Conservation (phyloP, 257 asterid species). For the Coffea canephora region DNA sequence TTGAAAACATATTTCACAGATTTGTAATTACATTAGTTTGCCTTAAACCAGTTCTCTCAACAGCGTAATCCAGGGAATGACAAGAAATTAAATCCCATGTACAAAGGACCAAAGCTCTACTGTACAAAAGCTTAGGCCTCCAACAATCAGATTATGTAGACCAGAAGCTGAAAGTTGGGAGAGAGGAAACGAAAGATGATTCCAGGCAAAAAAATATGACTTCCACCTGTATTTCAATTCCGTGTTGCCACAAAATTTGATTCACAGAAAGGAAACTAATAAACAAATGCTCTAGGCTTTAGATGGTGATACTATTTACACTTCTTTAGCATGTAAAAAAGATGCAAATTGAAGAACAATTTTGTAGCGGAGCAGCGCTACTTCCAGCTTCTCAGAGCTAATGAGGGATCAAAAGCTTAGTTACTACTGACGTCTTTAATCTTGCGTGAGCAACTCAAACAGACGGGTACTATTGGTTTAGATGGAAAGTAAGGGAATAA, state of each 20-base stretch:
- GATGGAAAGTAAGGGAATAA: conserved; percentile 87
- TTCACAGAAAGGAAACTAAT: conserved; percentile 45
- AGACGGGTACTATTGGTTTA: conserved; percentile 91
- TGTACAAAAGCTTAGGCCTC: not conserved
- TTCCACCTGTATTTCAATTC: conserved; percentile 31
- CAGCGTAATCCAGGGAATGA: not conserved
- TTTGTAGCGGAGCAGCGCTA: conserved; percentile 24
- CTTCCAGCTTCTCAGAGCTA: conserved; percentile 23
- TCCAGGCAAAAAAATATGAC: conserved; percentile 21
- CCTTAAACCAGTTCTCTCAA: not conserved
- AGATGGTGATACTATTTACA: conserved; percentile 30
- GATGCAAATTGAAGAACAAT: conserved; percentile 40
- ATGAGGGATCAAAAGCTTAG: conserved; percentile 20
- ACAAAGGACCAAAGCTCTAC: not conserved
- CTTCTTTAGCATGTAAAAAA: conserved; percentile 33
- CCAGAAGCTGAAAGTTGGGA: not conserved
- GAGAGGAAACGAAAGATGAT: not conserved
- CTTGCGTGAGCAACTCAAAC: conserved; percentile 37
- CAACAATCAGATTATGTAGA: not conserved
- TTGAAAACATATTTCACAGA: too few relatives aligned
- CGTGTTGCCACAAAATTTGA: conserved; percentile 27
- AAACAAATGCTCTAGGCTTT: conserved; percentile 37
- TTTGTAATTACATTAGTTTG: not conserved
- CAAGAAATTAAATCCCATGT: not conserved
- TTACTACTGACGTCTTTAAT: conserved; percentile 15